Conservation (phyloP, 495 filamentous ascomycete species). For the Aspergillus mulundensis region DNA sequence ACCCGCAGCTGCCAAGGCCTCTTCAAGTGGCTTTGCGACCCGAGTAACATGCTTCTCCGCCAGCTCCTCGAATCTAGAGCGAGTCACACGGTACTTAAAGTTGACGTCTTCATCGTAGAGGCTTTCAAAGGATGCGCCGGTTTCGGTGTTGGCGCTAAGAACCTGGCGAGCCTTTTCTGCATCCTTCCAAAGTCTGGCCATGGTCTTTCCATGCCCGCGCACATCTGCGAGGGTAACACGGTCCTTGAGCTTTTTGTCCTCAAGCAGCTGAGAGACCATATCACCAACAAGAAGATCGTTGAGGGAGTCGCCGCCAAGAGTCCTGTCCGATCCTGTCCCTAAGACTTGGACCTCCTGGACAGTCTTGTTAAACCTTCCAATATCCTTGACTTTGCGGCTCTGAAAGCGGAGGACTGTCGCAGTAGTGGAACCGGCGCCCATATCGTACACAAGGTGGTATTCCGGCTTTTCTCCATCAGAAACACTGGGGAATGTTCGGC, state of each 20-base stretch:
- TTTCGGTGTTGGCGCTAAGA: conserved; percentile 87
- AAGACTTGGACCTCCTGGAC: conserved; percentile 87
- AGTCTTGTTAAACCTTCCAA: conserved; percentile 94
- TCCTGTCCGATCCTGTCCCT: conserved; percentile 82
- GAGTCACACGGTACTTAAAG: conserved; percentile 87
- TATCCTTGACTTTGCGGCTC: conserved; percentile 81
- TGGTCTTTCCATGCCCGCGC: conserved; percentile 72
- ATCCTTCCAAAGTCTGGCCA: conserved; percentile 86
- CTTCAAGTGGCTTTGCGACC: conserved; percentile 64
- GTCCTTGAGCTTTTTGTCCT: conserved; percentile 65
- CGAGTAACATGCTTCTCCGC: conserved; percentile 63
- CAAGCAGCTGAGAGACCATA: conserved; percentile 75
- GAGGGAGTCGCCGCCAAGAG: conserved; percentile 83
- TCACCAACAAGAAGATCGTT: conserved; percentile 85
- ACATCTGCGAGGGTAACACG: conserved; percentile 57
- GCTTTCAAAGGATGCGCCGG: conserved; percentile 74
- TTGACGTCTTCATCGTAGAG: conserved; percentile 82
- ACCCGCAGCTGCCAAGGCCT: conserved; percentile 69
- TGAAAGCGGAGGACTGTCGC: conserved; percentile 92
- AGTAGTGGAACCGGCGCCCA: conserved; percentile 96
- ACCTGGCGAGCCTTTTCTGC: conserved; percentile 84
- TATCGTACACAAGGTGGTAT: conserved; percentile 90
- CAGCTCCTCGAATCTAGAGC: conserved; percentile 77
- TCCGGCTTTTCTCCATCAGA: conserved; percentile 85
- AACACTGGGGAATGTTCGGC: conserved; percentile 78